Evolutionary conservation across 1,284 basidiomycete species (phyloP), one percentile per base, ranked within the genome.

Genomic region (Sanghuangporus weigelae): DNA sequence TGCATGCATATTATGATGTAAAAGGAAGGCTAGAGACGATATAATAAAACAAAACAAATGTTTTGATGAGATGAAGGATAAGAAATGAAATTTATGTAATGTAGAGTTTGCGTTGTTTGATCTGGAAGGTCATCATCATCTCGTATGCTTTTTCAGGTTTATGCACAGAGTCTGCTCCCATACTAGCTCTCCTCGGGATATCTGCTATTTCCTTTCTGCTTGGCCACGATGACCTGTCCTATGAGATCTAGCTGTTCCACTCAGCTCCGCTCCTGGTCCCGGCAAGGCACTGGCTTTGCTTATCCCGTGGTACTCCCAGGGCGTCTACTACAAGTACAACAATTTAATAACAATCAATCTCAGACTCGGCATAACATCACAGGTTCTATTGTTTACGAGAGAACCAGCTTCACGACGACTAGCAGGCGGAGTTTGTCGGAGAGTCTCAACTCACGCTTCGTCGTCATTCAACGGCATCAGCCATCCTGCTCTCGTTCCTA

Each of bases 361-460:
- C 50, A 51, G 49, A 23, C 49, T 16, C 44, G 44, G 49, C 21
- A 26, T 51, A 26, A 23, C 23, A 51, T 4, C 5, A 35, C 58
- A 16, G 40, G 10, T 40, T 19, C 57, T 31, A n/a, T 58, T n/a
- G 21, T 31, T n/a, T 16, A 35, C 59, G 36, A 38, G 50, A 16
- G 59, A 44, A 39, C 31, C 31, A 6, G 35, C 14, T 49, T 53
- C 21, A 51, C 44, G 7, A 46, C 31, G 7, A 26, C 35, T 36
- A 31, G 10, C 56, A 42, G 57, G 62, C 62, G 62, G 62, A 63
- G 62, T 59, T 59, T 63, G 62, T 58, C 62, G 62, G 62, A 63
- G 62, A 59, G 38, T 63, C 14, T 16, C 44, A 49, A 39, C 21
- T 21, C 16, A 23, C 23, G 39, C 42, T 55, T 56, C 44, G 39